Base-by-base conservation (phyloP, 2,329 filamentous ascomycete species). In the Neofusicoccum umdonicola region DNA sequence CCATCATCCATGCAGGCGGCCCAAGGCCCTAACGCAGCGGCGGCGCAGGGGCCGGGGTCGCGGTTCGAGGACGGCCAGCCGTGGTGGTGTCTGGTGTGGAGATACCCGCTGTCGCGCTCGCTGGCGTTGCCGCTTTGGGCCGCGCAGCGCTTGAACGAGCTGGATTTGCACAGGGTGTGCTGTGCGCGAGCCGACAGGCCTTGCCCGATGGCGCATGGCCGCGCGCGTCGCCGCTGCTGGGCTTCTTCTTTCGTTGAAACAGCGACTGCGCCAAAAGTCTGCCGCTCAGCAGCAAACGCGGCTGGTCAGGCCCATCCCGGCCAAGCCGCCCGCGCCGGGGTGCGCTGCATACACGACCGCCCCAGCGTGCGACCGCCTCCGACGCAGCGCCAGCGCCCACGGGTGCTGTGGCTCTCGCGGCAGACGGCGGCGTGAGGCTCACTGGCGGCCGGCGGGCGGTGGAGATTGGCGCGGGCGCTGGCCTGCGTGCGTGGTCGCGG, bases 191-290 rank as follows among this genome's bases (percentile, higher is more conserved):
- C 56, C 42, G 54, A 35, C 15, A 15, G 13, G 27, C 42, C 52
- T 27, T 56, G 17, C 52, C 39, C n/a, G 19, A 44, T 31, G 39
- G 54, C 39, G 52, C 19, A 22, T 42, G 35, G 45, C 45, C 17
- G 17, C 17, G 42, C 27, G 27, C 27, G 50, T 12, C 34, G 34
- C 11, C 12, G 4, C 48, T 11, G 27, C 48, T 35, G 31, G 19
- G 17, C 54, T 58, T 39, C 54, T 35, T 58, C 54, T 58, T 45
- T 45, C 27, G 56, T 60, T 60, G 56, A 60, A 60, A 60, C 56
- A 47, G 31, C 56, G 56, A 37, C 42, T 35, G 56, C 56, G 41
- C 27, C 41, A 45, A 19, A 35, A 35, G 31, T 13, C 8, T 15
- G 27, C n/a, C 48, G 48, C 48, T 11, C 17, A 37, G 12, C 54